Conservation (phyloP, 2,329 filamentous ascomycete genomes). For the Biscogniauxia sp. region DNA sequence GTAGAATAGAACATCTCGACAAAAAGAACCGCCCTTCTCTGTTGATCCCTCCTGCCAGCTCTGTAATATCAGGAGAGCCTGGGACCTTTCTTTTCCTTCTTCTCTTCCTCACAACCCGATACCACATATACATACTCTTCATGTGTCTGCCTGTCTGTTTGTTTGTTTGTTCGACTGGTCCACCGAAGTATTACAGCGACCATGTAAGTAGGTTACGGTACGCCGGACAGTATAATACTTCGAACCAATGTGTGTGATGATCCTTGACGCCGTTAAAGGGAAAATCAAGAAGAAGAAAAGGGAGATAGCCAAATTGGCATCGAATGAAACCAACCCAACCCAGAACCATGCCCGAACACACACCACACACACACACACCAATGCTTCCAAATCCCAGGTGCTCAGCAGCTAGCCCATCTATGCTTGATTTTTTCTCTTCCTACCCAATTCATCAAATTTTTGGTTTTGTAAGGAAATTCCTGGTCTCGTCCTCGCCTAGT, state of each 20-base stretch:
- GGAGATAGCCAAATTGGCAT: not conserved
- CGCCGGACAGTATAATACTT: not conserved
- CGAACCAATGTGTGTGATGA: not conserved
- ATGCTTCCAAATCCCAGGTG: not conserved
- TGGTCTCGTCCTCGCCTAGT: constrained; percentile 14
- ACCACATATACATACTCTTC: not conserved
- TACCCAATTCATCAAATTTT: not conserved
- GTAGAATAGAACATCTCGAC: not conserved
- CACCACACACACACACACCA: not conserved
- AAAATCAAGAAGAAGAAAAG: not conserved
- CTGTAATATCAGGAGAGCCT: not conserved
- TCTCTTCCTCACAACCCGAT: not conserved
- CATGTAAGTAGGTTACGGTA: not conserved
- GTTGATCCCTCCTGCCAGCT: not conserved
- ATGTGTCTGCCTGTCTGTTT: not conserved
- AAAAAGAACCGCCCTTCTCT: not conserved
- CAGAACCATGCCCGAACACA: not conserved
- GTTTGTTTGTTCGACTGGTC: not conserved
- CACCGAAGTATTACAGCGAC: not conserved
- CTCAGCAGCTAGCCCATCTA: not conserved
- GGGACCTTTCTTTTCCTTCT: too few species aligned
- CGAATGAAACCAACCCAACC: not conserved
- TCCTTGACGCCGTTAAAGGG: not conserved
- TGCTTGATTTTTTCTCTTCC: not conserved
- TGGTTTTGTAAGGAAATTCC: not conserved